A percentile compares a stretch with the other conserved stretches of the same genome.
Conservation (phyloP, 2,329 filamentous ascomycete genomes). For the Coniochaeta sp. region DNA sequence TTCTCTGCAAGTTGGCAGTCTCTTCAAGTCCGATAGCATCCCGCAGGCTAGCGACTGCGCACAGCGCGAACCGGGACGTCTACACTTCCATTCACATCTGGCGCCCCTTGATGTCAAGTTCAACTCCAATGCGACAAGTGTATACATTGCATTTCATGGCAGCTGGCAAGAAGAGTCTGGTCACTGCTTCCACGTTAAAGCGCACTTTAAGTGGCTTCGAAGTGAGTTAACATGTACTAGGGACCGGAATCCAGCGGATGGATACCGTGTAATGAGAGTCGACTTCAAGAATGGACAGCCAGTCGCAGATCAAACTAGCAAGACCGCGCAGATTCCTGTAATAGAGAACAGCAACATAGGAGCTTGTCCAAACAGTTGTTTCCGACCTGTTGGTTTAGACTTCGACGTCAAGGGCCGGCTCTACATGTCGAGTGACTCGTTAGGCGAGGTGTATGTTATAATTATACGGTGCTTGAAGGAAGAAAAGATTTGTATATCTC, state of each 20-base stretch:
- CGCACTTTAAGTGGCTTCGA: too few relatives aligned
- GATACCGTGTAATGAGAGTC: conserved; percentile 27
- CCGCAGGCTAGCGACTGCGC: conserved; percentile 15
- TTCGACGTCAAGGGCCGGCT: conserved; percentile 35
- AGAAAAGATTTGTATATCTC: too few relatives aligned
- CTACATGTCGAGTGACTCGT: conserved; percentile 45
- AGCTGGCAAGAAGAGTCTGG: too few relatives aligned
- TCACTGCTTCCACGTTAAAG: too few relatives aligned
- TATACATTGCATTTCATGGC: conserved; percentile 56
- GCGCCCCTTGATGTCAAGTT: conserved; percentile 59
- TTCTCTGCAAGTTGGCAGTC: conserved; percentile 20
- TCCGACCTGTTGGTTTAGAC: conserved; percentile 41
- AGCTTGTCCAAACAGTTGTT: conserved; percentile 37
- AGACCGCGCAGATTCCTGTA: conserved; percentile 35
- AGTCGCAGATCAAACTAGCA: conserved; percentile 22
- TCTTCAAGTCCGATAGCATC: conserved; percentile 20
- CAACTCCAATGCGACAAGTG: conserved; percentile 43
- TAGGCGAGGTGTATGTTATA: conserved; percentile 46
- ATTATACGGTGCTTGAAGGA: too few relatives aligned
- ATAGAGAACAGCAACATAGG: conserved; percentile 38
- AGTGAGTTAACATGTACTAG: conserved; percentile 10
- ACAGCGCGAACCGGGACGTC: conserved; percentile 29
- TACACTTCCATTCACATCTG: conserved; percentile 49
- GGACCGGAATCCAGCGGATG: conserved; percentile 24
- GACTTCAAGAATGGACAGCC: conserved; percentile 25